A percentile compares a stretch with the other conserved stretches of the same genome.
These are phyloP conservation scores for Coemansia sp. DNA, from an alignment of 192 early-diverging fungal genomes.

Conservation along the genomic window DNA sequence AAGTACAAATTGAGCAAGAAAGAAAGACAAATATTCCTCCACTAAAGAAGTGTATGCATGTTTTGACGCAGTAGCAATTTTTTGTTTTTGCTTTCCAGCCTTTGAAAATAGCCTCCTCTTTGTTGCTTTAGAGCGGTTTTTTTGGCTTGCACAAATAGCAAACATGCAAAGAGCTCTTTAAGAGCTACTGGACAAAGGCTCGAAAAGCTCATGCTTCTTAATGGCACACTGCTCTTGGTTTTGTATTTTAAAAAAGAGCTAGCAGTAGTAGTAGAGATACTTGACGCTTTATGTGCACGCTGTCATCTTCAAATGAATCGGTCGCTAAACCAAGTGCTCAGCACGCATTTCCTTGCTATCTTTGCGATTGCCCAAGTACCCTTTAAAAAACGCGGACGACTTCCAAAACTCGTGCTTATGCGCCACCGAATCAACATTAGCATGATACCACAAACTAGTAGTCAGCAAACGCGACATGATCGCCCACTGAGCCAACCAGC, in stretches of 20 bases:
- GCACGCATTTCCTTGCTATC: background rate
- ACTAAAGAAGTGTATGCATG: background rate
- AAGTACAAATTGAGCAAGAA: background rate
- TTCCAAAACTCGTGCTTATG: slow-evolving; percentile 17
- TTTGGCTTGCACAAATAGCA: background rate
- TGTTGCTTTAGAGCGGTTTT: background rate
- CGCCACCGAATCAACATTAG: slow-evolving; percentile 9
- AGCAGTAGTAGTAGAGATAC: background rate
- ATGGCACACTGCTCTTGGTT: background rate
- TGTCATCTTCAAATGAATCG: background rate
- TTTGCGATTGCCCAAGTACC: background rate
- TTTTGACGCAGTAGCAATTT: background rate
- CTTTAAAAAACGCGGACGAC: background rate
- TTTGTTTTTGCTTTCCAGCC: background rate
- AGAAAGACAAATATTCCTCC: background rate
- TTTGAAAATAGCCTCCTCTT: background rate
- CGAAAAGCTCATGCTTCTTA: background rate
- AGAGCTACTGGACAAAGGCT: background rate
- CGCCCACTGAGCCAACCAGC: slow-evolving; percentile 29
- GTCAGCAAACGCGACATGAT: slow-evolving; percentile 20
- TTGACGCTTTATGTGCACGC: background rate
- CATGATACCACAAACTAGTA: slow-evolving; percentile 21
- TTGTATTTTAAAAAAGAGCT: background rate
- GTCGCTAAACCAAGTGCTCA: background rate
- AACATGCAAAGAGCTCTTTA: background rate